phyloP scores from a whole-genome alignment of 2,329 filamentous ascomycete genomes.

The Phyllosticta citribraziliensis region DNA sequence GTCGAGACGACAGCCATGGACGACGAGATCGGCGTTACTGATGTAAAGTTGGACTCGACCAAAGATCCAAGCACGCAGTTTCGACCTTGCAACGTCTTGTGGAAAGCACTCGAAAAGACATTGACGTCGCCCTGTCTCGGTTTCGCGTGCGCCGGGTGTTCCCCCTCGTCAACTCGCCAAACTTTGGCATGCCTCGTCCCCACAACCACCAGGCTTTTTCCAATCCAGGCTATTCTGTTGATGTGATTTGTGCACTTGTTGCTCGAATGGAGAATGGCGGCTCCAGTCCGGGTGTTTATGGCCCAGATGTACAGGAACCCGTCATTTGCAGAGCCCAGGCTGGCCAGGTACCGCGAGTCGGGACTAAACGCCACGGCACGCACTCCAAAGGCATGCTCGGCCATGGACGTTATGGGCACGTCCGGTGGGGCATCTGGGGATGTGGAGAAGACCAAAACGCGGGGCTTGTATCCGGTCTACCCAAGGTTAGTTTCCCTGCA shows the following conservation, averaged over 20 bases:
- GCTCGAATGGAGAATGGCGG: conserved; percentile 68
- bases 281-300: conserved; percentile 71
- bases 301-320: conserved; percentile 90
- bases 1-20: conserved; percentile 73
- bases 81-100: conserved; percentile 66
- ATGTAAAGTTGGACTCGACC: conserved; percentile 76
- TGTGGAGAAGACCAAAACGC: conserved; percentile 82
- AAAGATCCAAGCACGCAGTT: conserved; percentile 79
- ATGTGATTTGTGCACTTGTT: conserved; percentile 89
- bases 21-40: conserved; percentile 61
- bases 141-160: conserved; percentile 43
- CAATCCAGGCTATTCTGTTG: conserved; percentile 84
- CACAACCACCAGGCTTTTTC: conserved; percentile 70
- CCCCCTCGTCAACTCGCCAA: conserved; percentile 71
- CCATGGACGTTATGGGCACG: conserved; percentile 71
- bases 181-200: conserved; percentile 89
- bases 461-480: conserved; percentile 78
- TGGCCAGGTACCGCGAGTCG: conserved; percentile 78
- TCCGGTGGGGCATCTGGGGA: conserved; percentile 68
- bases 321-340: conserved; percentile 80
- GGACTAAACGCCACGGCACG: conserved; percentile 81
- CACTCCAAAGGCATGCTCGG: conserved; percentile 85
- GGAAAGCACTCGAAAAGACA: conserved; percentile 35
- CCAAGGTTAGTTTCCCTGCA: conserved; percentile 20
- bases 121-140: conserved; percentile 30